Evolutionary conservation across 176 grass and related monocot species (phyloP), one percentile per base, ranked within the genome.

Genomic region (Guadua angustifolia): DNA sequence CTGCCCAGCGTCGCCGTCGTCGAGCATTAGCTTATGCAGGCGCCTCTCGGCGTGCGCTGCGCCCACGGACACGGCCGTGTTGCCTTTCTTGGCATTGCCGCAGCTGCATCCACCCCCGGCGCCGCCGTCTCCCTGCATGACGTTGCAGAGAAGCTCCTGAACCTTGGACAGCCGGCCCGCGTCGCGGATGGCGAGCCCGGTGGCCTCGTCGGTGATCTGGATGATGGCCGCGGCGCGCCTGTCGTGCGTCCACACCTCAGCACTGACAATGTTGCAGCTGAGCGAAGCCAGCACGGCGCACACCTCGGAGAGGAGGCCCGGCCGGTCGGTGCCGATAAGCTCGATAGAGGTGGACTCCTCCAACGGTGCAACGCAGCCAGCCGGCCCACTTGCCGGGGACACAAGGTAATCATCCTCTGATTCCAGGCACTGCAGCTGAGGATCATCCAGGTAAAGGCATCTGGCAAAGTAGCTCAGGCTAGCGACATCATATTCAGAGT

Each of bases 161-260:
- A 79, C 79, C 60, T 1, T 62, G 83, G 89, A 50, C 25, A 94
- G 79, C 69, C 79, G 65, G 18, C 13, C 49, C 0, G 39, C 63
- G 75, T 87, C 92, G 4, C 14, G 53, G 75, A 89, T 66, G 3
- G 89, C 57, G 72, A 68, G 65, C 1, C 86, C 84, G 0, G 83
- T 82, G 84, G 42, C 53, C 29, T 75, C 89, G 50, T 94, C 92
- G 22, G 89, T 87, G 36, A 94, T 71, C 63, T 84, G 74, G 9
- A 94, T 24, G 17, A 94, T 51, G 3, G 89, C 79, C 35, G 92
- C 92, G 60, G 82, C 82, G 29, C 92, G 82, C 42, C 50, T 16
- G 18, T 82, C 83, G 80, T 94, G 92, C 16, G 89, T 91, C 92
- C 92, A 94, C 16, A 94, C 70, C 69, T 91, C 84, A 19, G 84